A percentile compares a stretch with the other conserved stretches of the same genome.
These are phyloP conservation scores for Hirsutella thompsonii DNA, from an alignment of 2,329 filamentous ascomycete species.

Conservation along the genomic window DNA sequence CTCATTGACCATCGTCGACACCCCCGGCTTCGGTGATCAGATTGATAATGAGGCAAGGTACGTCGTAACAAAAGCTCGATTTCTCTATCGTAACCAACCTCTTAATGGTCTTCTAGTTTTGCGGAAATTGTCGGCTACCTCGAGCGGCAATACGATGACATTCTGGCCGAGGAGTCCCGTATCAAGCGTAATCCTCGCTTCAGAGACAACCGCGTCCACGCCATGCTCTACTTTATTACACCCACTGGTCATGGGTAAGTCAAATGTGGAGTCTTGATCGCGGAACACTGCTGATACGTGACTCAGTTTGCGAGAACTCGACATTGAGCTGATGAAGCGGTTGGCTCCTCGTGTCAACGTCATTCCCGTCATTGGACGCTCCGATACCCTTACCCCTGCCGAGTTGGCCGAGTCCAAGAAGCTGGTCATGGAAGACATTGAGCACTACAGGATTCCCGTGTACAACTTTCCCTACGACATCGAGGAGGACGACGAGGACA, in stretches of 20 bases:
- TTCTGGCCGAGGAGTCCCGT: conserved; percentile 96
- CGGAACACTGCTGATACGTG: conserved; percentile 1
- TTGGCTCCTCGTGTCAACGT: conserved; percentile 97
- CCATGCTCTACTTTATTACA: conserved; percentile 98
- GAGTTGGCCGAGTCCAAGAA: conserved; percentile 99
- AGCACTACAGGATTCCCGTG: conserved; percentile 98
- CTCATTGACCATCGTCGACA: conserved; percentile 96
- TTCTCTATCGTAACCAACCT: too few species aligned
- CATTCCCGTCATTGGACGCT: conserved; percentile 96
- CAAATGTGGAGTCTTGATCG: neutral
- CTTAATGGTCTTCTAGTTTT: conserved; percentile 52
- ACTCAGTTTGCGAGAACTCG: conserved; percentile 82
- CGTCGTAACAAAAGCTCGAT: conserved; percentile 8
- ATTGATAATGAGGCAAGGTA: conserved; percentile 98
- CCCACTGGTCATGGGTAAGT: conserved; percentile 85
- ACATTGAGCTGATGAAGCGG: conserved; percentile 99
- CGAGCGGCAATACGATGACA: conserved; percentile 98
- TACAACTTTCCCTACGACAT: conserved; percentile 99
- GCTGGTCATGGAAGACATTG: conserved; percentile 99
- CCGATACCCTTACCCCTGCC: conserved; percentile 89
- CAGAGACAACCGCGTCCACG: conserved; percentile 97
- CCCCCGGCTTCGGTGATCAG: conserved; percentile 94
- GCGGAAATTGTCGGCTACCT: conserved; percentile 96
- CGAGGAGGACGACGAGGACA: conserved; percentile 98
- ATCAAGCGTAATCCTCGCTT: conserved; percentile 99